phyloP scores from a whole-genome alignment of 345 rosid genomes.

The Mangifera indica region DNA sequence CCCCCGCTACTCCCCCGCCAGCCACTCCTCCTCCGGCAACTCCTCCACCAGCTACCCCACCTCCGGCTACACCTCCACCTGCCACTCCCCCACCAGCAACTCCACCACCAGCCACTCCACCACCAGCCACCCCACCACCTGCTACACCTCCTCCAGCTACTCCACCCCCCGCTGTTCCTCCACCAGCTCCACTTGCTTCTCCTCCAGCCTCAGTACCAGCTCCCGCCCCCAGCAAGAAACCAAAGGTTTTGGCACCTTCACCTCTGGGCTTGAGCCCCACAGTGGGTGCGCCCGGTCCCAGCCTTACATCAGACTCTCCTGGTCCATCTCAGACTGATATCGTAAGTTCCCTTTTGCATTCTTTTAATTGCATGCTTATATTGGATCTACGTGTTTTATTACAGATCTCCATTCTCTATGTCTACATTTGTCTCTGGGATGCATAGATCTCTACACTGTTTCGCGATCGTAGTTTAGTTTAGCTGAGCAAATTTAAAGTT shows the following conservation, averaged over 20 bases:
- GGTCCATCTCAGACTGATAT: constrained; percentile 44
- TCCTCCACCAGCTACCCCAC: constrained; percentile 60
- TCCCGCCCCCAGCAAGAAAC: constrained; percentile 43
- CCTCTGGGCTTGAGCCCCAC: constrained; percentile 52
- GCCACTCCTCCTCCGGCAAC: constrained; percentile 43
- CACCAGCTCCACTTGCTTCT: constrained; percentile 54
- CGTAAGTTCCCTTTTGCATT: constrained; percentile 17
- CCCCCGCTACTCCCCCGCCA: constrained; percentile 30
- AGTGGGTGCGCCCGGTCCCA: constrained; percentile 54
- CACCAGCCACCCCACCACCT: constrained; percentile 51
- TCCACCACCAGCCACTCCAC: constrained; percentile 52
- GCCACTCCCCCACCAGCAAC: constrained; percentile 39
- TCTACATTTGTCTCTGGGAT: neutral
- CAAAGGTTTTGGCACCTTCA: constrained; percentile 46
- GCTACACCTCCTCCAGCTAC: constrained; percentile 43
- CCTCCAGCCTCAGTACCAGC: constrained; percentile 71
- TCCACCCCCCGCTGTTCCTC: constrained; percentile 42
- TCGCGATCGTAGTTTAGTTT: neutral
- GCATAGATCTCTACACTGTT: neutral
- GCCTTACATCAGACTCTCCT: constrained; percentile 37
- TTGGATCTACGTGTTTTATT: neutral
- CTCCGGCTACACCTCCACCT: constrained; percentile 42
- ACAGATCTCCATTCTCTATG: neutral
- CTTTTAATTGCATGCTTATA: neutral
- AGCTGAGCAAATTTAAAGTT: neutral